Conservation (phyloP, 257 asterid species). For the Capsicum baccatum region DNA sequence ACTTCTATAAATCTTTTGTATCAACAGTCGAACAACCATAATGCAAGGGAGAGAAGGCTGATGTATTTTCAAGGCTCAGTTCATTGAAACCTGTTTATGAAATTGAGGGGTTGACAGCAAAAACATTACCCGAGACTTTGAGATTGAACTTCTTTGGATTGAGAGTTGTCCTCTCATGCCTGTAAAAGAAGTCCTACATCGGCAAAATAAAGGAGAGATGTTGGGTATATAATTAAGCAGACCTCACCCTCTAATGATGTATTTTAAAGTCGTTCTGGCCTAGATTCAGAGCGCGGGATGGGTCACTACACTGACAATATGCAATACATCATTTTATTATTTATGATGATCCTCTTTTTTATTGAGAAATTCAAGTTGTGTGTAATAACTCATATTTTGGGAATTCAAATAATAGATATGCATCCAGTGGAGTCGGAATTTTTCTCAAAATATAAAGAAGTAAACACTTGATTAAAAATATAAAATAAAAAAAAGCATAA, state of each 20-base stretch:
- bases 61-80: constrained; percentile 37
- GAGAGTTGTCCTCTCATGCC: constrained; percentile 32
- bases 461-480: too few species aligned
- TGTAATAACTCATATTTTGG: not conserved
- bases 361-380: not conserved
- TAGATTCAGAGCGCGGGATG: too few species aligned
- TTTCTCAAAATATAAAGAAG: not conserved
- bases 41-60: constrained; percentile 36
- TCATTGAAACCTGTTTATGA: constrained; percentile 32
- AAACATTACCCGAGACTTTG: constrained; percentile 37
- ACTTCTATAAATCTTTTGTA: not conserved
- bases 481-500: too few species aligned
- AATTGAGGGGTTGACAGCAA: constrained; percentile 33
- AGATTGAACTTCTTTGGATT: constrained; percentile 33
- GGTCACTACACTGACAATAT: not conserved
- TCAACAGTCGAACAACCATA: constrained; percentile 28
- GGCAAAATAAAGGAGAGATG: too few species aligned
- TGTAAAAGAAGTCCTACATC: not conserved
- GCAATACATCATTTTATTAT: not conserved
- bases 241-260: too few species aligned
- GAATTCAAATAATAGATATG: too few species aligned
- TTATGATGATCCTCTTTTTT: not conserved
- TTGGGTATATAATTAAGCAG: too few species aligned
- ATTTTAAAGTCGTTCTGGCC: too few species aligned
- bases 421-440: too few species aligned